These are phyloP conservation scores for Azolla pinnata DNA, from an alignment of 75 land plant species.

Conservation along the genomic window DNA sequence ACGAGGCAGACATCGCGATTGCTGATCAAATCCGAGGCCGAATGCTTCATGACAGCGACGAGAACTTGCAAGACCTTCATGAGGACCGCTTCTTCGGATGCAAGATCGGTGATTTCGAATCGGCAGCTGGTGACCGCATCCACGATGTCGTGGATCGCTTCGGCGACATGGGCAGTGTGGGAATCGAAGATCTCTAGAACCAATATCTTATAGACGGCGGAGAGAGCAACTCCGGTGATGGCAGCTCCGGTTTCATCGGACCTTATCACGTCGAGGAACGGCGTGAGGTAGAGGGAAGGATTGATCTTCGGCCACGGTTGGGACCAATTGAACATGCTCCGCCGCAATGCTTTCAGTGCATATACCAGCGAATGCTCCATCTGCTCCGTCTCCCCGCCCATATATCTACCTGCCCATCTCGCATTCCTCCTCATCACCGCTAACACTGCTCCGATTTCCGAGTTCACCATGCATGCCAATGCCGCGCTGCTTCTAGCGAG, in stretches of 20 bases:
- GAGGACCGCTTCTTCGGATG: conserved; percentile 68
- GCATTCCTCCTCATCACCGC: conserved; percentile 51
- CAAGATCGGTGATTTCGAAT: conserved; percentile 65
- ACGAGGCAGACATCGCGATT: conserved; percentile 76
- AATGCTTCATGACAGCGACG: conserved; percentile 37
- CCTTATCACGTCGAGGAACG: conserved; percentile 79
- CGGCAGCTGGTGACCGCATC: conserved; percentile 67
- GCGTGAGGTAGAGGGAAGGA: conserved; percentile 66
- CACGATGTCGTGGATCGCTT: conserved; percentile 60
- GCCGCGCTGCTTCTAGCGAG: background rate
- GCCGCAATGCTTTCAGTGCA: conserved; percentile 67
- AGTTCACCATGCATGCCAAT: conserved; percentile 36
- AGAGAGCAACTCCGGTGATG: conserved; percentile 71
- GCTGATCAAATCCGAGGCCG: conserved; percentile 46
- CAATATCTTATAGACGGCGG: conserved; percentile 72
- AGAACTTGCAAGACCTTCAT: conserved; percentile 83
- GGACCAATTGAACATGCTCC: conserved; percentile 62
- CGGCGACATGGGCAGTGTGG: conserved; percentile 59
- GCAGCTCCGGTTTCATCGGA: conserved; percentile 82
- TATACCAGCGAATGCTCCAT: conserved; percentile 41
- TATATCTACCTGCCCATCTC: conserved; percentile 46
- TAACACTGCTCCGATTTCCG: conserved; percentile 43
- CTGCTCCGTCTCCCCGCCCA: conserved; percentile 43
- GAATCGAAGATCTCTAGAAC: conserved; percentile 63
- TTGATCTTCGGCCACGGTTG: conserved; percentile 64